phyloP scores from a whole-genome alignment of 192 early-diverging fungal species.

The Dissophora globulifera region DNA sequence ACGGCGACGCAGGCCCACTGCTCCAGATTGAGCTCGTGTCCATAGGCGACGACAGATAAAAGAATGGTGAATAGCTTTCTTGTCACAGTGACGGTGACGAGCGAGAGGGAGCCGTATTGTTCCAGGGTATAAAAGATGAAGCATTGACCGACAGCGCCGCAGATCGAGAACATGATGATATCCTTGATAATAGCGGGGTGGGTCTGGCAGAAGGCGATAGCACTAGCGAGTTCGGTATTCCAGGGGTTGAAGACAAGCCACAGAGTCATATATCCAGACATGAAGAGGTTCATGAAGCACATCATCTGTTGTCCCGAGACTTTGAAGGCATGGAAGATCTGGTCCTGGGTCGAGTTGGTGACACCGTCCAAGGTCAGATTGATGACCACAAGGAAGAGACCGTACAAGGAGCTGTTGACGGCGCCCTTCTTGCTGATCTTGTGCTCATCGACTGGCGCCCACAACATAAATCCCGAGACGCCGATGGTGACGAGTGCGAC shows the following conservation, averaged over 20 bases:
- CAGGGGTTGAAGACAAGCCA: conserved; percentile 89
- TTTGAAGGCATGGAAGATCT: conserved; percentile 85
- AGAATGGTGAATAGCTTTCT: conserved; percentile 97
- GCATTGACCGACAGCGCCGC: conserved; percentile 96
- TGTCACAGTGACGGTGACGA: conserved; percentile 96
- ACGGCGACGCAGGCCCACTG: conserved; percentile 90
- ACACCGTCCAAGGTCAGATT: conserved; percentile 94
- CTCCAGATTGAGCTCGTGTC: conserved; percentile 75
- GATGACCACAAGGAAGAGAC: conserved; percentile 81
- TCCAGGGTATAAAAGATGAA: conserved; percentile 97
- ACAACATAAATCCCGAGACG: conserved; percentile 94
- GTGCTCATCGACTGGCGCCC: conserved; percentile 66
- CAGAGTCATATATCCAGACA: conserved; percentile 72
- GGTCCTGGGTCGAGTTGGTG: conserved; percentile 97
- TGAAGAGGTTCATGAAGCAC: conserved; percentile 94
- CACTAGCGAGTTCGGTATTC: conserved; percentile 79
- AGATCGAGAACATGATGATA: conserved; percentile 88
- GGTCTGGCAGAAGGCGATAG: conserved; percentile 75
- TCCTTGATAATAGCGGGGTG: conserved; percentile 87
- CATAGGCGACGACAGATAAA: conserved; percentile 90
- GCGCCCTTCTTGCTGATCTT: conserved; percentile 52
- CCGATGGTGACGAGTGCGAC: conserved; percentile 90
- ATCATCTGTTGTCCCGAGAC: conserved; percentile 95
- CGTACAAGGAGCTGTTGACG: conserved; percentile 75
- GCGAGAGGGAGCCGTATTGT: conserved; percentile 85